Evolutionary conservation across 495 filamentous ascomycete species (phyloP), one percentile per base, ranked within the genome.

Genomic region (Halenospora varia): DNA sequence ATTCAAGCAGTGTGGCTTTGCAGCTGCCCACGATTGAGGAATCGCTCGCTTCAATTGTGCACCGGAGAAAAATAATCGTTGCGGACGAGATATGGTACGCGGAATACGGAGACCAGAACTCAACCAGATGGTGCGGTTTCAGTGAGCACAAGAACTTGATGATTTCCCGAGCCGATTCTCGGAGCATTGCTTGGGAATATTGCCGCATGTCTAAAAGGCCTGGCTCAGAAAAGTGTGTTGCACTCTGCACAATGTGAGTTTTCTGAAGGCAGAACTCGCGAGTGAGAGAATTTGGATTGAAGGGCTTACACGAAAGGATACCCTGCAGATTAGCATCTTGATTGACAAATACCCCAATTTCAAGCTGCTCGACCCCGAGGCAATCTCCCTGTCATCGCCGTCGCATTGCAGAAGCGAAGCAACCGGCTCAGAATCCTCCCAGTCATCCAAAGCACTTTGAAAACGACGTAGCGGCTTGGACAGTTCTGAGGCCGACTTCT

Each of bases 391-490:
- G 13, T 13, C 29, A 35, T 35, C 29, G 4, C 13, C 29, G 13
- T 35, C 13, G 29, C 6, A 4, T 35, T 13, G 29, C 13, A 35
- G 13, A 6, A 35, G 29, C 13, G 29, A 35, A 35, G 13, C 6
- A 6, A 35, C 29, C 29, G 29, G 29, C 29, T 35, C 29, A 35
- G 29, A 44, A 42, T 68, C 62, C 35, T 68, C 66, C 68, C 68
- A 70, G 2, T 67, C 57, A 46, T 79, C 74, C 18, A 82, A 67
- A 48, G 75, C 73, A 10, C 67, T 75, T 25, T 76, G 69, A 23
- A 79, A 73, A 48, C 72, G 73, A 19, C 71, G 55, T 18, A 74
- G 63, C 56, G 69, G 19, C 35, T 51, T 55, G 3, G 6, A 10
- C 13, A 22, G 13, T 9, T 54, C 51, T 20, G 75, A 56, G 70